phyloP scores from a whole-genome alignment of 2,329 filamentous ascomycete genomes.

The Thielaviopsis euricoi region DNA sequence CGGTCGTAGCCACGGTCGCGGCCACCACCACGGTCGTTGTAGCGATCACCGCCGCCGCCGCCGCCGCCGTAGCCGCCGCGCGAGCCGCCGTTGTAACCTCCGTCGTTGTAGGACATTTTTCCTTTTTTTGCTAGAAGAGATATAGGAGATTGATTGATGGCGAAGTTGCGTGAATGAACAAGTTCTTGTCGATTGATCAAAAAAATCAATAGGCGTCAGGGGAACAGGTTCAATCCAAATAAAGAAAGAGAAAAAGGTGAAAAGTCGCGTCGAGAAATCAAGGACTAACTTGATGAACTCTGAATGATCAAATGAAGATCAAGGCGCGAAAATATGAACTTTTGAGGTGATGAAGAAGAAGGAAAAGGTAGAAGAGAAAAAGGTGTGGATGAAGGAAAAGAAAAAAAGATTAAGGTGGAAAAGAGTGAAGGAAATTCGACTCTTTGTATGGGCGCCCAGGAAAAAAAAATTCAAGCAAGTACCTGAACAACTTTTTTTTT shows the following conservation, averaged over 20 bases:
- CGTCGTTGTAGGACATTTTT: slow-evolving; percentile 30
- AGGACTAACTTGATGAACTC: slow-evolving; percentile 2
- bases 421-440: background rate
- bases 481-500: slow-evolving; percentile 11
- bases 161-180: background rate
- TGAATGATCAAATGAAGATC: background rate
- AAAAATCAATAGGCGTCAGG: background rate
- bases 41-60: slow-evolving; percentile 20
- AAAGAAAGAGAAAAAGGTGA: background rate
- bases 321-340: slow-evolving; percentile 1
- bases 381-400: slow-evolving; percentile 1
- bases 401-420: slow-evolving; percentile 10
- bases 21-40: slow-evolving; percentile 21
- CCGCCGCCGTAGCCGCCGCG: slow-evolving; percentile 18
- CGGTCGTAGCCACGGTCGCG: slow-evolving; percentile 23
- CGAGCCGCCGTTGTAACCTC: slow-evolving; percentile 20
- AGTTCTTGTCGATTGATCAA: background rate
- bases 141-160: background rate
- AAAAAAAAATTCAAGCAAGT: slow-evolving; percentile 5
- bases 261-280: slow-evolving; percentile 6
- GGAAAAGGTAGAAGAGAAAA: background rate
- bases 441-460: slow-evolving; percentile 1
- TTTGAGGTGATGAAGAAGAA: slow-evolving; percentile 1
- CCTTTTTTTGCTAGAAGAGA: background rate
- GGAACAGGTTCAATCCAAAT: background rate